Base-by-base conservation (phyloP, 2,329 filamentous ascomycete species). In the Colletotrichum gigasporum region DNA sequence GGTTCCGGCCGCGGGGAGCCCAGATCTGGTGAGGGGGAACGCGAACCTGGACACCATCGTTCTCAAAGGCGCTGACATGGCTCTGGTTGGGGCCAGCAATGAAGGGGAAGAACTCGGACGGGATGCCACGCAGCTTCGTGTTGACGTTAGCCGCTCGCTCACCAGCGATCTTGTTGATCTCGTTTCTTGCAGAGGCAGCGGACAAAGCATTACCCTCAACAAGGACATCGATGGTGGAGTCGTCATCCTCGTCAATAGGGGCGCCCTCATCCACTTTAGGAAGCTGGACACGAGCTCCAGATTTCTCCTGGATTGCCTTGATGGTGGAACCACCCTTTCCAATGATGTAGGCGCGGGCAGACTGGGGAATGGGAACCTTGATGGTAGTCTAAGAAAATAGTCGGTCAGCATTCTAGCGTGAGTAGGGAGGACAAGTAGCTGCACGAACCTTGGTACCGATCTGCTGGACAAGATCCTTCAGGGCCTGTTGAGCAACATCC, bases 81-180 rank as follows among this genome's bases (percentile, higher is more conserved):
- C 86, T 82, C 74, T 94, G 92, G 75, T 91, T 87, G 9, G 90
- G 88, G 50, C 94, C 94, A 22, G 93, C 91, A 76, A 99, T 90
- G 82, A 99, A 99, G 54, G 95, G 95, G 79, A 96, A 99, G 78
- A 96, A 96, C 75, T 97, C 94, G 24, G 93, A 87, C 7, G 96
- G 94, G 64, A 99, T 91, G 50, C 90, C 89, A 77, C 90, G 93
- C 69, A 99, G 79, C 71, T 92, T 93, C 61, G 93, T 85, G 79
- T 88, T 96, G 73, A 94, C 87, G 70, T 91, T 95, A 58, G 93
- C 91, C 55, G 92, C 90, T 67, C 93, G 90, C 78, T 97, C 94
- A 71, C 91, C 91, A 59, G 93, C 93, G 74, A 98, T 97, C 72
- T 90, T 91, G 72, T 93, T 85, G 71, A 99, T 96, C 71, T 93